Evolutionary conservation across 2,329 filamentous ascomycete species (phyloP), one percentile per base, ranked within the genome.

Genomic region (Nannizziopsis barbatae): DNA sequence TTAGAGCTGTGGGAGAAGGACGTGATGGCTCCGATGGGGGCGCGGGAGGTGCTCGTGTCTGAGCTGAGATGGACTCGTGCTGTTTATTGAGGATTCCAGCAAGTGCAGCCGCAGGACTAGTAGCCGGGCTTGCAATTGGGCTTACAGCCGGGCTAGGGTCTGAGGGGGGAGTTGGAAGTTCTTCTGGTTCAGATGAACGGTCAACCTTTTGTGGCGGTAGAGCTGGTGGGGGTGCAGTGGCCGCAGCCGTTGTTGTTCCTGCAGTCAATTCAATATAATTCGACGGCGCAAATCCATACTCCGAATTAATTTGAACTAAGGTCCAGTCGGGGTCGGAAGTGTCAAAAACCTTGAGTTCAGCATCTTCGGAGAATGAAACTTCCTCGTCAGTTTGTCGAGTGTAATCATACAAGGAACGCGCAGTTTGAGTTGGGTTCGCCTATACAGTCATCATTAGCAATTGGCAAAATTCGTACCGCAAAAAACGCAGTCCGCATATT

Each of bases 381-480:
- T 98, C 92, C 68, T 98, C 92, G 62, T 98, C 92, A 18, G 92
- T 98, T 70, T 98, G 92, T 58, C 90, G 80, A 44, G 86, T 86
- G 66, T 98, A 98, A 66, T 98, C 92, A 72, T 90, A 98, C n/a
- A 96, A 77, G n/a, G 92, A 86, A 65, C 84, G 88, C 43, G 90
- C 92, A 56, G 82, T 75, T 53, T 79, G 72, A 53, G 78, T 67
- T 18, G 84, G 77, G 58, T 75, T 71, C 50, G 82, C 82, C 81
- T 86, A 57, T 30, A 18, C 12, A 8, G 8, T 27, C 43, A 33
- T 36, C 15, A 33, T 41, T 41, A 41, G 12, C 31, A 36, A 20
- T 20, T 8, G 12, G 22, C 7, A 3, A 27, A 7, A 27, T 27
- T 27, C 22, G 37, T 20, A 7, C 36, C 27, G 27, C 31, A 39